phyloP scores from a whole-genome alignment of 2,329 filamentous ascomycete genomes.

The Aspergillus glaucus region DNA sequence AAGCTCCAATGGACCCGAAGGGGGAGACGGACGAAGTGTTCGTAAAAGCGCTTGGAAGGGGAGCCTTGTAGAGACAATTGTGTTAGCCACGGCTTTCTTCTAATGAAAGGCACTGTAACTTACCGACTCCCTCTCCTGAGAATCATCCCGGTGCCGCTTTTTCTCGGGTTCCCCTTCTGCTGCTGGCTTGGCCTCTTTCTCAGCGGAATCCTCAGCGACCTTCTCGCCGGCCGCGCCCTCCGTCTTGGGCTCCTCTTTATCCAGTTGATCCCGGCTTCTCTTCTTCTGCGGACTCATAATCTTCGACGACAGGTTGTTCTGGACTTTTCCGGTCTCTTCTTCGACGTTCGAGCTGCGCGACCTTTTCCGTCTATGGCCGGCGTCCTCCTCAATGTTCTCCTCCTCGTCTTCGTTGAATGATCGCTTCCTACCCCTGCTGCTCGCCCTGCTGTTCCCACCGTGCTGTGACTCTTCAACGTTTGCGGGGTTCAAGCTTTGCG shows the following conservation, averaged over 20 bases:
- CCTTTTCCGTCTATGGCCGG: conserved; percentile 34
- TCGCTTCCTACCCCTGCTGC: conserved; percentile 27
- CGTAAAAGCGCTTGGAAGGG: conserved; percentile 35
- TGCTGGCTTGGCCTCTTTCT: conserved; percentile 9
- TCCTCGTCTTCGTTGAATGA: conserved; percentile 29
- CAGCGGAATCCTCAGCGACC: conserved; percentile 10
- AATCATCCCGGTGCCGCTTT: conserved; percentile 39
- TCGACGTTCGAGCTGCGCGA: conserved; percentile 38
- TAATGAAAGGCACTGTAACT: conserved; percentile 10
- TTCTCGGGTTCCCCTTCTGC: conserved; percentile 35
- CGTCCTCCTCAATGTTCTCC: conserved; percentile 22
- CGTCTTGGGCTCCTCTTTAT: conserved; percentile 25
- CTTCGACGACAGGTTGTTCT: conserved; percentile 8
- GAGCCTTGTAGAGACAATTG: conserved; percentile 15
- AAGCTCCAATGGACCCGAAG: conserved; percentile 31
- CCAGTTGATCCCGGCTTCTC: conserved; percentile 38
- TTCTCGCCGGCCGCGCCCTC: conserved; percentile 11
- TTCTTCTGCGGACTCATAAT: conserved; percentile 38
- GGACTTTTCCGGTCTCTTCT: conserved; percentile 14
- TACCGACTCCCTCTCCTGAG: conserved; percentile 29
- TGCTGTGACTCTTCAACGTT: conserved; percentile 6
- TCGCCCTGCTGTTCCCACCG: conserved; percentile 13
- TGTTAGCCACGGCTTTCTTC: background rate
- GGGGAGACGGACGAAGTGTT: conserved; percentile 40
- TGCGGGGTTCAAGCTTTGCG: conserved; percentile 9